These are phyloP conservation scores for Wallacemonas sp. DNA, from an alignment of 208 protist genomes.

Conservation along the genomic window DNA sequence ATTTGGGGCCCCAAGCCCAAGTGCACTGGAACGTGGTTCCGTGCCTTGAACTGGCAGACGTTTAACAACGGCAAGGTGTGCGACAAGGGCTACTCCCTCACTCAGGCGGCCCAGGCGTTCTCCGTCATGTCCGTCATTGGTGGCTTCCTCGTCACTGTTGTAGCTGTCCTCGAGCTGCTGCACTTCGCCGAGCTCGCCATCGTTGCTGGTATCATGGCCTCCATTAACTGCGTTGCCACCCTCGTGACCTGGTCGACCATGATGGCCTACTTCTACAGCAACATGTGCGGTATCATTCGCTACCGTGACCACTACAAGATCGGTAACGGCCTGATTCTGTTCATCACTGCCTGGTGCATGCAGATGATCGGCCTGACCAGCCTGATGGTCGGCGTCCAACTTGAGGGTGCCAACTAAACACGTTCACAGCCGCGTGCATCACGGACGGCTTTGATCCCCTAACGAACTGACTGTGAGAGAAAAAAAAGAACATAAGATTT, in stretches of 20 bases:
- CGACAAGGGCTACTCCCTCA: slow-evolving; percentile 52
- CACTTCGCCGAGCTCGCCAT: slow-evolving; percentile 58
- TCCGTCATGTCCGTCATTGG: slow-evolving; percentile 68
- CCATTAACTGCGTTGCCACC: slow-evolving; percentile 49
- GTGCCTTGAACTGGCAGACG: slow-evolving; percentile 36
- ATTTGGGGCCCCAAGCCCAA: slow-evolving; percentile 64
- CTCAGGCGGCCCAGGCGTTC: slow-evolving; percentile 57
- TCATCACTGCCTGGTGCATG: slow-evolving; percentile 56
- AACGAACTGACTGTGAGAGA: neutral
- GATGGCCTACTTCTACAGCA: slow-evolving; percentile 51
- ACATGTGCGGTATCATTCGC: slow-evolving; percentile 40
- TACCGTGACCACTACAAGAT: slow-evolving; percentile 44
- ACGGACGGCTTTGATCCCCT: too few relatives aligned
- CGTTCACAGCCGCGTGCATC: too few relatives aligned
- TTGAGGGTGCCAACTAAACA: slow-evolving; percentile 42
- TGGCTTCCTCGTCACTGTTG: slow-evolving; percentile 40
- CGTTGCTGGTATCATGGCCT: slow-evolving; percentile 52
- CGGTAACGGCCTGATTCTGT: slow-evolving; percentile 49
- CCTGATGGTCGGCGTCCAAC: slow-evolving; percentile 37
- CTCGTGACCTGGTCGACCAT: slow-evolving; percentile 57
- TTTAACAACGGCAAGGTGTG: slow-evolving; percentile 27
- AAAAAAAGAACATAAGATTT: neutral
- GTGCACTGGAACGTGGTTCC: slow-evolving; percentile 52
- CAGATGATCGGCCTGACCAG: slow-evolving; percentile 35
- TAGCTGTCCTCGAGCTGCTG: slow-evolving; percentile 45